Percentiles rank a stretch among this genome's conserved stretches.
phyloP scores from a whole-genome alignment of 2,329 filamentous ascomycete genomes.

The Mariannaea sp. region DNA sequence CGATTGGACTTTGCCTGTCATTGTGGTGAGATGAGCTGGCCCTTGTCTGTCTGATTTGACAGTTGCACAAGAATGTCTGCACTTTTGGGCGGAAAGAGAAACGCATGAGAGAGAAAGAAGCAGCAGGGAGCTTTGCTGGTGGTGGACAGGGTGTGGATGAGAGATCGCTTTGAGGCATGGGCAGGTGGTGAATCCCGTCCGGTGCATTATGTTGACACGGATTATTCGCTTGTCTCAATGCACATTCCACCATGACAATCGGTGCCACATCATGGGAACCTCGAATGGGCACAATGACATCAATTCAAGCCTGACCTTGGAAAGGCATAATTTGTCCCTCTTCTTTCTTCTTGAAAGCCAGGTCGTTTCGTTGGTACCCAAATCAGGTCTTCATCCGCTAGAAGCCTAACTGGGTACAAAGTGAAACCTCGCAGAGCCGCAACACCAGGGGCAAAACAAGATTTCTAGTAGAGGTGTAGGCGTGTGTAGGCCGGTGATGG shows the following conservation, averaged over 20 bases:
- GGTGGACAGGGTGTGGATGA: conserved; percentile 5
- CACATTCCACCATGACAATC: conserved; percentile 6
- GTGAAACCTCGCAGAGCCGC: conserved; percentile 18
- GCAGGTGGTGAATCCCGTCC: conserved; percentile 16
- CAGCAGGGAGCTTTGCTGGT: conserved; percentile 16
- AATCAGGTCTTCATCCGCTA: conserved; percentile 12
- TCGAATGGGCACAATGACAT: neutral
- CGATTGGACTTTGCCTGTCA: conserved; percentile 23
- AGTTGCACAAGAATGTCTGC: conserved; percentile 9
- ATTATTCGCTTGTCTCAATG: conserved; percentile 14
- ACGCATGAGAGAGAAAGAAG: conserved; percentile 1
- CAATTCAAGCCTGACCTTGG: neutral
- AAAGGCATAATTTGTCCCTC: conserved; percentile 4
- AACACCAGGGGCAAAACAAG: conserved; percentile 11
- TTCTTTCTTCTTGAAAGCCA: neutral
- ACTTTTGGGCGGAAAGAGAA: conserved; percentile 3
- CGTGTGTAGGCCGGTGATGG: conserved; percentile 5
- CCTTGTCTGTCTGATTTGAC: conserved; percentile 17
- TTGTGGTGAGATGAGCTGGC: conserved; percentile 21
- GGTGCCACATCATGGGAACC: conserved; percentile 3
- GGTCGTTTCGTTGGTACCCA: conserved; percentile 20
- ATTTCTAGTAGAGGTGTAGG: conserved; percentile 3
- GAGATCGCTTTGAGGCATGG: conserved; percentile 1
- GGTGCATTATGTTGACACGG: conserved; percentile 13
- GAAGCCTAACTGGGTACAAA: conserved; percentile 17